Conservation (phyloP, 2,329 filamentous ascomycete genomes). For the Camillea tinctor region DNA sequence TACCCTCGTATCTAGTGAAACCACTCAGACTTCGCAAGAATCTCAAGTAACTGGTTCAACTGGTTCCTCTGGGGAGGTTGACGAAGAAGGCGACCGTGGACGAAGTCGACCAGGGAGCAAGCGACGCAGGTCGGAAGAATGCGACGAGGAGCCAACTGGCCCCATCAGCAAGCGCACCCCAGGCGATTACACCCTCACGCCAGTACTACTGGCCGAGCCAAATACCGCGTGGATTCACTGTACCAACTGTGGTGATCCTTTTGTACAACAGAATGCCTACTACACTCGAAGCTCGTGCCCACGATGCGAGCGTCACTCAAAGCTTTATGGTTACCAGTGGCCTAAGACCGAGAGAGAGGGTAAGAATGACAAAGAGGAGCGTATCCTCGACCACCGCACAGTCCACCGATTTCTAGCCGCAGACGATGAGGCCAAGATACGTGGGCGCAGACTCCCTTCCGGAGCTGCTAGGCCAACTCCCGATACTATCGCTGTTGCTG, state of each 20-base stretch:
- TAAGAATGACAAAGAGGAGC: conserved; percentile 67
- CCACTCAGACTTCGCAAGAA: background rate
- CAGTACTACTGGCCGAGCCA: conserved; percentile 70
- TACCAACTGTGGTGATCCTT: conserved; percentile 75
- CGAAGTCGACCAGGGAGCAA: conserved; percentile 22
- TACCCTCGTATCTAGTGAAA: conserved; percentile 7
- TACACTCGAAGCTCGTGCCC: conserved; percentile 83
- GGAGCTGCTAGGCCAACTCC: background rate
- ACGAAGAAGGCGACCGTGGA: conserved; percentile 14
- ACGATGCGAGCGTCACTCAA: conserved; percentile 91
- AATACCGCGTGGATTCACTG: conserved; percentile 85
- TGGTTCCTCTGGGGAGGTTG: background rate
- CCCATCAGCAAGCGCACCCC: conserved; percentile 49
- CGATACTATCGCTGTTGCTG: background rate
- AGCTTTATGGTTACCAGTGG: conserved; percentile 93
- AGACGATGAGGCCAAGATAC: conserved; percentile 61
- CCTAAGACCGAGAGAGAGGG: conserved; percentile 88
- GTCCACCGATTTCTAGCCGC: conserved; percentile 80
- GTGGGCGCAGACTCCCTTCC: conserved; percentile 38
- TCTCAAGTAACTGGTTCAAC: conserved; percentile 2
- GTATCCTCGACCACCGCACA: conserved; percentile 79
- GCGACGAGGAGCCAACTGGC: conserved; percentile 24
- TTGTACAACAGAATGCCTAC: conserved; percentile 87
- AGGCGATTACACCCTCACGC: conserved; percentile 81
- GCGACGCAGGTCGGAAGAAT: conserved; percentile 21